Evolutionary conservation across 495 filamentous ascomycete genomes (phyloP).

Genomic region (Penicillium psychrofluorescens): DNA sequence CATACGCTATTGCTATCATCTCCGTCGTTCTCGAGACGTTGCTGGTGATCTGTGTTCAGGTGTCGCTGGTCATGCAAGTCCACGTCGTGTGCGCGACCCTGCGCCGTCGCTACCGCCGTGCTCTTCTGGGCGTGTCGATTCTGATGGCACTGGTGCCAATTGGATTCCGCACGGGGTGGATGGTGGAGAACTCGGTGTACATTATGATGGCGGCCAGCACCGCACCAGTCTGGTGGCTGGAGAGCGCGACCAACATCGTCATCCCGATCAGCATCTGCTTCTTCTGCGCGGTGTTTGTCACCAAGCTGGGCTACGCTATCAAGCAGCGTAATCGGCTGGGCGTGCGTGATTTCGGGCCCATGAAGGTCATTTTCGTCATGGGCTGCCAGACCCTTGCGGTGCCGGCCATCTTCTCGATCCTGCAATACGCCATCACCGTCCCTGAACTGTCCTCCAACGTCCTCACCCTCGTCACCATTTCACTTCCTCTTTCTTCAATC

Average conservation of each 20-base stretch:
- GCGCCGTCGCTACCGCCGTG: conserved; percentile 28
- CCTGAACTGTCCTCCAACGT: conserved; percentile 54
- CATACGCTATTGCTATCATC: conserved; percentile 45
- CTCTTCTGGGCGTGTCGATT: conserved; percentile 42
- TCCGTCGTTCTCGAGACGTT: conserved; percentile 49
- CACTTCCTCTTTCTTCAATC: conserved; percentile 73
- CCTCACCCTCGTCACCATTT: conserved; percentile 61
- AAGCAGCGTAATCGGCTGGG: conserved; percentile 48
- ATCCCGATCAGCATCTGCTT: conserved; percentile 62
- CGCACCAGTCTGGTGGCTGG: conserved; percentile 34
- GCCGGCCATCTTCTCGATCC: conserved; percentile 68
- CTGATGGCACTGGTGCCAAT: conserved; percentile 49
- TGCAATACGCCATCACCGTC: conserved; percentile 50
- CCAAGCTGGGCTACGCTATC: conserved; percentile 60
- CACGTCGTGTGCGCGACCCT: conserved; percentile 51
- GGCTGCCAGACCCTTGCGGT: conserved; percentile 71
- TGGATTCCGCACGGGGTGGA: conserved; percentile 51
- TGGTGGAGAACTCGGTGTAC: conserved; percentile 46
- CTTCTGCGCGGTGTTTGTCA: conserved; percentile 67
- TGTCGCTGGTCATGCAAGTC: conserved; percentile 68
- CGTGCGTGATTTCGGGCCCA: conserved; percentile 53
- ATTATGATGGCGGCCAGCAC: conserved; percentile 31
- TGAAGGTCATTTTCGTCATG: conserved; percentile 69
- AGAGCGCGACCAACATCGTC: conserved; percentile 43
- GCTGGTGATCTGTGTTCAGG: conserved; percentile 52